Evolutionary conservation across 139 green algal genomes (phyloP), one percentile per base, ranked within the genome.

Genomic region (Picochlorum sp.): DNA sequence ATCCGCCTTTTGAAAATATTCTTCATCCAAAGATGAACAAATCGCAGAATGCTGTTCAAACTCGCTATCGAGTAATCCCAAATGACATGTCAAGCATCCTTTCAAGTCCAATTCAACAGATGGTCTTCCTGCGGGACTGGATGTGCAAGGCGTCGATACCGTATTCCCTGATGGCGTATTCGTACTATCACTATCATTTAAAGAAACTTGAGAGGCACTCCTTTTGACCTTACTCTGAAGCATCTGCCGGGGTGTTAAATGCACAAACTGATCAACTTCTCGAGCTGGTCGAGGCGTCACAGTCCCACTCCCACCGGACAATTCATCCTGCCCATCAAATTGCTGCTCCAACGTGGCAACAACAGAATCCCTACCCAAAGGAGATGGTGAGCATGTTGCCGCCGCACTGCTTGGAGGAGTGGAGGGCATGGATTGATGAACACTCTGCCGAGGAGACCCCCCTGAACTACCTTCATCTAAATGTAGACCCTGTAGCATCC

Each of bases 301-400:
- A 59, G 15, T 30, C n/a, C 23, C 21, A 23, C 13, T 16, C 14
- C 21, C 23, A 59, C 51, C 20, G 4, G 21, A 18, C 7, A 30
- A 30, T 15, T 30, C 51, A 38, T 30, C 51, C 18, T 20, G n/a
- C 1, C n/a, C 62, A 13, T 85, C 76, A 28, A 85, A 63, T 64
- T 85, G 60, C 7, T 72, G 66, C 44, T 83, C 76, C 44, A 85
- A 57, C 6, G 75, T 70, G 2, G 77, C 80, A 4, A 85, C 78
- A 28, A 85, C 68, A 8, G 63, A 78, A 41, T 41, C 34, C 31
- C 78, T 69, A 2, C 78, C 78, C 45, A 85, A 58, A 10, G 78
- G 78, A 6, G 75, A 83, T 2, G 71, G 60, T 59, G 37, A 18
- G 21, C 15, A 55, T 45, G 23, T 21, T 10, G 20, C 21, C 6